phyloP scores from a whole-genome alignment of 192 early-diverging fungal genomes.

The Gorgonomyces haynaldii region DNA sequence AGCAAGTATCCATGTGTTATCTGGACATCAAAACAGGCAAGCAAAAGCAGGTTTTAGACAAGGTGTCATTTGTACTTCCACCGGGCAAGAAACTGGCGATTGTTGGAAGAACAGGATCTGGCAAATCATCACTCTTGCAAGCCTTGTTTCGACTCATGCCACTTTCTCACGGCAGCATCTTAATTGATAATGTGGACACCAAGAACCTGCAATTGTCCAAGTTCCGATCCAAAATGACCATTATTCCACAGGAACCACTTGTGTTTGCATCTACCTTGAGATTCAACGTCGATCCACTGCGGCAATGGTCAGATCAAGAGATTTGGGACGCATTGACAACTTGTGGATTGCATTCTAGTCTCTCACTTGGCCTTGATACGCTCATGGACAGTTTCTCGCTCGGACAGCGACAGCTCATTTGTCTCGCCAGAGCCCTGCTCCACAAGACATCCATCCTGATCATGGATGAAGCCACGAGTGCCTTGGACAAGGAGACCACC shows the following conservation, averaged over 20 bases:
- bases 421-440: slow-evolving; percentile 31
- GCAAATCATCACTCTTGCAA: slow-evolving; percentile 58
- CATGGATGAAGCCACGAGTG: slow-evolving; percentile 61
- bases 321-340: slow-evolving; percentile 57
- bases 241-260: slow-evolving; percentile 63
- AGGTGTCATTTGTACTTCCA: slow-evolving; percentile 51
- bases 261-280: slow-evolving; percentile 57
- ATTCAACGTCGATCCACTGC: slow-evolving; percentile 64
- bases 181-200: slow-evolving; percentile 50
- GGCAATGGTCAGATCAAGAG: slow-evolving; percentile 44
- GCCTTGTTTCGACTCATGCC: slow-evolving; percentile 28
- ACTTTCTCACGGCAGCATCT: slow-evolving; percentile 34
- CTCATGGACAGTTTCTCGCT: slow-evolving; percentile 63
- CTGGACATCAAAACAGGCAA: slow-evolving; percentile 23
- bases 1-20: slow-evolving; percentile 44
- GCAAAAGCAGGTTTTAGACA: slow-evolving; percentile 41
- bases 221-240: slow-evolving; percentile 32
- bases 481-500: slow-evolving; percentile 68
- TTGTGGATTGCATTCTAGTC: slow-evolving; percentile 32
- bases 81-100: slow-evolving; percentile 67
- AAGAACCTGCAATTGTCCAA: too few species aligned
- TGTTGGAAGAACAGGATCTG: slow-evolving; percentile 77
- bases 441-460: slow-evolving; percentile 16
- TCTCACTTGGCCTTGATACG: too few species aligned
- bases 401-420: slow-evolving; percentile 55